A percentile compares a stretch with the other conserved stretches of the same genome.
phyloP scores from a whole-genome alignment of 1,284 basidiomycete genomes.

The Cerioporus squamosus region DNA sequence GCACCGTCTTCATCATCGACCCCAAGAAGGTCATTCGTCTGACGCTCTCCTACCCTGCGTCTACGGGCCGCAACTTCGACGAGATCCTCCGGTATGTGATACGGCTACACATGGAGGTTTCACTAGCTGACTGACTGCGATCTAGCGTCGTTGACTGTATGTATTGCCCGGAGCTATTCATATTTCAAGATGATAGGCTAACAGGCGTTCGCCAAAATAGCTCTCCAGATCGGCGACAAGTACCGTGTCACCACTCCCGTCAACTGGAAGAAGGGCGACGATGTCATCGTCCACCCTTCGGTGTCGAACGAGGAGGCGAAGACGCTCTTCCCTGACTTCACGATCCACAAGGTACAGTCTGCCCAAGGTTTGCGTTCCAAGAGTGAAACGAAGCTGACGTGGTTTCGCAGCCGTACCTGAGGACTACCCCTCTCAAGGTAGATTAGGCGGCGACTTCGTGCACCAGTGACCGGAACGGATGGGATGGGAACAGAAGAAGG shows the following conservation, averaged over 20 bases:
- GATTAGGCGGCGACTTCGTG: slow-evolving; percentile 34
- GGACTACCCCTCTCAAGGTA: slow-evolving; percentile 70
- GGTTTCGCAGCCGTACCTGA: slow-evolving; percentile 65
- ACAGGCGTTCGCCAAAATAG: slow-evolving; percentile 33
- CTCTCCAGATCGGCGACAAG: slow-evolving; percentile 94
- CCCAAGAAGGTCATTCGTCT: slow-evolving; percentile 91
- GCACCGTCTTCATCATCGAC: slow-evolving; percentile 95
- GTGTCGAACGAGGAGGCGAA: slow-evolving; percentile 90
- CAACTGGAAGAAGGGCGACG: slow-evolving; percentile 94
- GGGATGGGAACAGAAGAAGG: slow-evolving; percentile 14
- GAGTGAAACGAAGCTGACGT: slow-evolving; percentile 8
- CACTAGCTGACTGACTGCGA: too few species aligned
- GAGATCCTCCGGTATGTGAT: slow-evolving; percentile 80
- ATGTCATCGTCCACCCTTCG: slow-evolving; percentile 94
- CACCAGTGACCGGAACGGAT: neutral
- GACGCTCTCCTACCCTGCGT: slow-evolving; percentile 89
- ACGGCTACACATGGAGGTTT: slow-evolving; percentile 20
- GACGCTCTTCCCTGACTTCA: slow-evolving; percentile 80
- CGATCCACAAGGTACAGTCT: slow-evolving; percentile 62
- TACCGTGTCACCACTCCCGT: slow-evolving; percentile 86
- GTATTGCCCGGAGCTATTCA: slow-evolving; percentile 19
- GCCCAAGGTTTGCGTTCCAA: neutral
- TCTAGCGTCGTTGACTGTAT: slow-evolving; percentile 67
- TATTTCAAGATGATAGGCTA: slow-evolving; percentile 1
- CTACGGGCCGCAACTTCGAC: slow-evolving; percentile 83